Evolutionary conservation across 208 protist genomes (phyloP), one percentile per base, ranked within the genome.

Genomic region (Wallacemonas collosoma): DNA sequence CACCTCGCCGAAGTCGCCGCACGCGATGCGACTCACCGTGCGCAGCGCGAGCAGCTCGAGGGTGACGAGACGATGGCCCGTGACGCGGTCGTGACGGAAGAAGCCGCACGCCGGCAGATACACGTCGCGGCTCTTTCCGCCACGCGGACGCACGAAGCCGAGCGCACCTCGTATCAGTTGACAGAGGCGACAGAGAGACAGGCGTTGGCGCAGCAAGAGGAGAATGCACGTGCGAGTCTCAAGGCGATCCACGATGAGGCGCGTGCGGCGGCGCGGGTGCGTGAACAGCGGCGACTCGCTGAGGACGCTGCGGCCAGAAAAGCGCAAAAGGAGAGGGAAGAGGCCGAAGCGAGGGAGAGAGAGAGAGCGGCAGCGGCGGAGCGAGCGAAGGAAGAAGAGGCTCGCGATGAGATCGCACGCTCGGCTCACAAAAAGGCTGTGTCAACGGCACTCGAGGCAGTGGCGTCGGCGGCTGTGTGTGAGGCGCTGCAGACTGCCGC

Each of bases 41-140:
- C n/a, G 40, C 14, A 66, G 61, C 40, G 8, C 6, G 36, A 63
- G 57, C 57, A 63, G 57, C 57, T 14, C 17, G 17, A 63, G 38
- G 17, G 38, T 14, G 15, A 35, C 3, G 60, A 45, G 8, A 35
- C 11, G 40, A 14, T 7, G 3, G 41, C 4, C 8, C 60, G 41
- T 26, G 36, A 44, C 41, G 60, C 12, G 41, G 11, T 51, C 15
- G 60, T 9, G 11, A 8, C 6, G 5, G 63, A 67, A 35, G 35
- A 64, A 64, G 7, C 15, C 15, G 9, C 15, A 60, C 15, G 15
- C 15, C 15, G 55, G 55, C 15, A 60, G 55, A 8, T 60, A 35
- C 55, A 12, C 9, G 9, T 35, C 55, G 9, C 9, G 55, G 17
- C 55, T 9, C 9, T 12, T 35, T 12, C 15, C 9, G 8, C 15